phyloP scores from a whole-genome alignment of 2,329 filamentous ascomycete genomes.

The Alternaria sp. region DNA sequence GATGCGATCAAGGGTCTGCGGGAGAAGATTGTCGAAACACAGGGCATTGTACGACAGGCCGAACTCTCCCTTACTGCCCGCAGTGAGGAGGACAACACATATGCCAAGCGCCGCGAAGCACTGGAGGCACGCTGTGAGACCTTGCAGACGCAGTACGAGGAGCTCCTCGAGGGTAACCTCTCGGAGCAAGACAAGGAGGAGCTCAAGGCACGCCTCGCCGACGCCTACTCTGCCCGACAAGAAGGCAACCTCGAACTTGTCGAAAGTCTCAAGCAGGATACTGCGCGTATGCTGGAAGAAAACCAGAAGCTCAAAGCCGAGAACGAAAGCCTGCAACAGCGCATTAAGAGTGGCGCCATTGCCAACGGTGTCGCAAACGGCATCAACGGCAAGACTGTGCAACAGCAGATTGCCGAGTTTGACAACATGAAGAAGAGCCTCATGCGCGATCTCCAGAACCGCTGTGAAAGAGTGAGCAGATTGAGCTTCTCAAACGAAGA shows the following conservation, averaged over 20 bases:
- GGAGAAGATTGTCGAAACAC: constrained; percentile 81
- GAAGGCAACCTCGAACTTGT: constrained; percentile 75
- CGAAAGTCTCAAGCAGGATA: constrained; percentile 77
- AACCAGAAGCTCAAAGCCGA: constrained; percentile 80
- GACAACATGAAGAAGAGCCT: constrained; percentile 99
- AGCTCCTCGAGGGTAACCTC: constrained; percentile 79
- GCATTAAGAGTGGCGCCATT: constrained; percentile 68
- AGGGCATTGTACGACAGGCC: constrained; percentile 90
- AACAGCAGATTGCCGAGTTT: constrained; percentile 98
- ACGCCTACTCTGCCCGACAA: constrained; percentile 77
- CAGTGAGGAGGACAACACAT: constrained; percentile 67
- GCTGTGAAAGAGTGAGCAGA: constrained; percentile 78
- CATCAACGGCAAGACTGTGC: constrained; percentile 84
- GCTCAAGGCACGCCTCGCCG: constrained; percentile 78
- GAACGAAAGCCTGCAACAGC: constrained; percentile 79
- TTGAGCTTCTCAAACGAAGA: constrained; percentile 7
- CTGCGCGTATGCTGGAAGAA: constrained; percentile 79
- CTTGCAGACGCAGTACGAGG: constrained; percentile 83
- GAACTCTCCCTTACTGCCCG: constrained; percentile 83
- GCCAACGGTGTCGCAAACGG: constrained; percentile 66
- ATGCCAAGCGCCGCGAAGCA: constrained; percentile 70
- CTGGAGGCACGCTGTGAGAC: constrained; percentile 76
- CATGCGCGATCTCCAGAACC: constrained; percentile 98
- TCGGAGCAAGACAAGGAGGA: constrained; percentile 80
- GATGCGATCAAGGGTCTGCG: constrained; percentile 81